Percentiles rank a stretch among this genome's conserved stretches.
Evolutionary conservation across 1,139 yeast species (phyloP).

Genomic region (Yamadazyma taylorii): DNA sequence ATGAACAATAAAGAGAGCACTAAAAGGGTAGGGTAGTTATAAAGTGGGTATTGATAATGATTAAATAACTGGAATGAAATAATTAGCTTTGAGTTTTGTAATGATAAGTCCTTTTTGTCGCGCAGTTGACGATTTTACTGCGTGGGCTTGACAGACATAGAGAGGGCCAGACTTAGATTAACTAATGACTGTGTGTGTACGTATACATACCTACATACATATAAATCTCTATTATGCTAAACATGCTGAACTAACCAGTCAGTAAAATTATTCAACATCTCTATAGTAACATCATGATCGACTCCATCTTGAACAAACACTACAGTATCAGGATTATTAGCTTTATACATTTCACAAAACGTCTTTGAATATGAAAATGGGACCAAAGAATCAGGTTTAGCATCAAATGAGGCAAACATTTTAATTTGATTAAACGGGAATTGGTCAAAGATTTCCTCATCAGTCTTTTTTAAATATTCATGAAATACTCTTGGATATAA

Average conservation of each 20-base stretch:
- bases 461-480: conserved; percentile 29
- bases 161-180: no score
- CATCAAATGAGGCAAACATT: conserved; percentile 37
- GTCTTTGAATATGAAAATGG: conserved; percentile 34
- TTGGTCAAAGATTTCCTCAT: conserved; percentile 32
- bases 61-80: no score
- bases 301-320: conserved; percentile 30
- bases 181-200: no score
- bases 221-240: not conserved
- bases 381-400: conserved; percentile 37
- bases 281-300: conserved; percentile 37
- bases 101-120: no score
- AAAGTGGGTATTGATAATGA: no score
- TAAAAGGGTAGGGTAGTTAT: no score
- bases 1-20: no score
- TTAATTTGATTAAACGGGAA: conserved; percentile 35
- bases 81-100: no score
- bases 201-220: not conserved
- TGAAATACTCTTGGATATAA: conserved; percentile 41
- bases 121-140: no score
- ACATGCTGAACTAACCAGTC: conserved; percentile 29
- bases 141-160: no score
- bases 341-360: conserved; percentile 35
- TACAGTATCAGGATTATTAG: conserved; percentile 27
- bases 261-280: conserved; percentile 36